Conservation (phyloP, 2,329 filamentous ascomycete species). For the Fusarium algeriense region DNA sequence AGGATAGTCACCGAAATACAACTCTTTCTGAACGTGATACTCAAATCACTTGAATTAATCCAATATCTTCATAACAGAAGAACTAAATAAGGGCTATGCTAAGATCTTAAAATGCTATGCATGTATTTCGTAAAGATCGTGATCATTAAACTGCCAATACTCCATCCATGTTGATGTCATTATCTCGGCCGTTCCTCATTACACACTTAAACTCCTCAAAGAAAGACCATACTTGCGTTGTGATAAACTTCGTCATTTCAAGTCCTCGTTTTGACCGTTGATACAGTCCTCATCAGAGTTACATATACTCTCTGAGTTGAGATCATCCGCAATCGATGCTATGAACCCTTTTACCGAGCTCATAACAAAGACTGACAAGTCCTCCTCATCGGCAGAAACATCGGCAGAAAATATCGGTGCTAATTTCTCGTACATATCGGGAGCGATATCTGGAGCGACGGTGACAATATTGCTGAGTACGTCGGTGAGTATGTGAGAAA, state of each 20-base stretch:
- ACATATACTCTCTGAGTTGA: neutral
- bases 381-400: neutral
- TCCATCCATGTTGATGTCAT: neutral
- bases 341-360: constrained; percentile 2
- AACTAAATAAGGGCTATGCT: neutral
- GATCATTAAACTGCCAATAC: neutral
- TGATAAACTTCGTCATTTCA: neutral
- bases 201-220: neutral
- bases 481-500: neutral
- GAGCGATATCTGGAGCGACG: neutral
- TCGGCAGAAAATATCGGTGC: neutral
- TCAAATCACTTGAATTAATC: too few relatives aligned
- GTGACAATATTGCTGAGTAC: neutral
- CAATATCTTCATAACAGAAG: too few relatives aligned
- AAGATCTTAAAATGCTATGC: neutral
- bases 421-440: neutral
- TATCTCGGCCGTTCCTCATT: constrained; percentile 2
- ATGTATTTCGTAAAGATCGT: constrained; percentile 12
- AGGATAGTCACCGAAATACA: too few relatives aligned
- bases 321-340: neutral
- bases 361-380: neutral
- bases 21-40: too few relatives aligned
- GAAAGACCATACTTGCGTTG: too few relatives aligned
- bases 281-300: constrained; percentile 3
- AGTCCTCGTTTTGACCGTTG: neutral